Conservation (phyloP, 441 rosid species). For the Gossypium gossypioides region DNA sequence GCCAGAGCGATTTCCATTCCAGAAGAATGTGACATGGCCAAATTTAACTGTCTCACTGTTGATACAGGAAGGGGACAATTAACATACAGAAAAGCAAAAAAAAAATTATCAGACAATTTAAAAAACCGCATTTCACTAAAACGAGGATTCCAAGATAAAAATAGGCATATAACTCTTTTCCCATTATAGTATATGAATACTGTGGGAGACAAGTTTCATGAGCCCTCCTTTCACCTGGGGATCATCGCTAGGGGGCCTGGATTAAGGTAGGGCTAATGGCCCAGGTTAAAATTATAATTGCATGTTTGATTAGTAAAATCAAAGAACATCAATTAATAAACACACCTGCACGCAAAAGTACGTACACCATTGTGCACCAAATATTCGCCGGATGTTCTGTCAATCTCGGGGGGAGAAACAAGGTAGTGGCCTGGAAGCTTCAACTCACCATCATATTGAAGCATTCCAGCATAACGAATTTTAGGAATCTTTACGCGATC, state of each 20-base stretch:
- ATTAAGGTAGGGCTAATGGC: neutral
- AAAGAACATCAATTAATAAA: neutral
- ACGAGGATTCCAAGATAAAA: neutral
- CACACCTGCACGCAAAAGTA: constrained; percentile 97
- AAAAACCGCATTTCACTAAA: neutral
- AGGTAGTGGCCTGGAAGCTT: constrained; percentile 80
- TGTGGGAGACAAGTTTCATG: neutral
- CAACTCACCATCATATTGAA: constrained; percentile 92
- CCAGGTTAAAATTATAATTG: neutral
- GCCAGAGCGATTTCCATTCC: constrained; percentile 99
- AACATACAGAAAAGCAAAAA: neutral
- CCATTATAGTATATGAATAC: neutral
- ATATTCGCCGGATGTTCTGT: constrained; percentile 94
- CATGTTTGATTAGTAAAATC: neutral
- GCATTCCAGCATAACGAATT: constrained; percentile 91
- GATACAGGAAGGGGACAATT: neutral
- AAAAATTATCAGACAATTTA: neutral
- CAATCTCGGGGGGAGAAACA: constrained; percentile 94
- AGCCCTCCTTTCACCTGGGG: neutral
- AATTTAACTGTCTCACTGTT: constrained; percentile 94
- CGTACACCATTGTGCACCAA: constrained; percentile 69
- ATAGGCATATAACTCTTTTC: neutral
- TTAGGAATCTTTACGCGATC: constrained; percentile 83
- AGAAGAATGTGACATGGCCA: constrained; percentile 96
- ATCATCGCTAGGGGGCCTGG: neutral